A percentile compares a stretch with the other conserved stretches of the same genome.
Evolutionary conservation across 2,329 filamentous ascomycete species (phyloP).

Genomic region (Colletotrichum scovillei): DNA sequence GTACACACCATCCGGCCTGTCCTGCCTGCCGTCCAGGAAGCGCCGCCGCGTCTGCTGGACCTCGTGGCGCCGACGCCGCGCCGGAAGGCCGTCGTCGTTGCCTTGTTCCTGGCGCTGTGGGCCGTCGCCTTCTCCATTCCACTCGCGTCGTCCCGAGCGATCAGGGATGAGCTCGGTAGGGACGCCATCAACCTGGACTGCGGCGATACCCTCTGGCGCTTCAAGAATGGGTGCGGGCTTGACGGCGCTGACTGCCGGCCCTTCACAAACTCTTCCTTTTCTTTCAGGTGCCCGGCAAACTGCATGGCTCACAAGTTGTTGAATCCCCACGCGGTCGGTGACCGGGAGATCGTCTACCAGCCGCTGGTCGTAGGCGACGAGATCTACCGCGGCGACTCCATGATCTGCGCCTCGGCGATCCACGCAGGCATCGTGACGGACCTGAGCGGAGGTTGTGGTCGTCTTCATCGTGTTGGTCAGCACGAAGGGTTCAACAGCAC

Average conservation of each 20-base stretch:
- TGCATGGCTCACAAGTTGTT: conserved; percentile 74
- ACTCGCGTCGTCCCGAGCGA: conserved; percentile 18
- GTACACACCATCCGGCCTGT: conserved; percentile 20
- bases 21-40: conserved; percentile 17
- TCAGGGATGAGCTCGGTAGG: conserved; percentile 7
- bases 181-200: conserved; percentile 24
- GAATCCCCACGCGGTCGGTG: conserved; percentile 81
- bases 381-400: conserved; percentile 89
- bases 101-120: conserved; percentile 22
- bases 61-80: conserved; percentile 22
- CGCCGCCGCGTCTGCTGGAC: conserved; percentile 19
- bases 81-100: conserved; percentile 23
- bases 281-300: conserved; percentile 80
- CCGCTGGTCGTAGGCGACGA: conserved; percentile 77
- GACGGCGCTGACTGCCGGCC: conserved; percentile 81
- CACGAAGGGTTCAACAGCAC: conserved; percentile 72
- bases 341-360: conserved; percentile 72
- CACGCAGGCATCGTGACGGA: conserved; percentile 84
- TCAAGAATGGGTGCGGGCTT: conserved; percentile 67
- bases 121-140: conserved; percentile 17
- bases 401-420: conserved; percentile 86
- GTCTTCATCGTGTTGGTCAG: conserved; percentile 78
- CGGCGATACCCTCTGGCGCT: conserved; percentile 22
- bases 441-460: conserved; percentile 81
- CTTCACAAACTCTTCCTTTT: conserved; percentile 75